phyloP scores from a whole-genome alignment of 2,329 filamentous ascomycete species.

The Colletotrichum karsti region DNA sequence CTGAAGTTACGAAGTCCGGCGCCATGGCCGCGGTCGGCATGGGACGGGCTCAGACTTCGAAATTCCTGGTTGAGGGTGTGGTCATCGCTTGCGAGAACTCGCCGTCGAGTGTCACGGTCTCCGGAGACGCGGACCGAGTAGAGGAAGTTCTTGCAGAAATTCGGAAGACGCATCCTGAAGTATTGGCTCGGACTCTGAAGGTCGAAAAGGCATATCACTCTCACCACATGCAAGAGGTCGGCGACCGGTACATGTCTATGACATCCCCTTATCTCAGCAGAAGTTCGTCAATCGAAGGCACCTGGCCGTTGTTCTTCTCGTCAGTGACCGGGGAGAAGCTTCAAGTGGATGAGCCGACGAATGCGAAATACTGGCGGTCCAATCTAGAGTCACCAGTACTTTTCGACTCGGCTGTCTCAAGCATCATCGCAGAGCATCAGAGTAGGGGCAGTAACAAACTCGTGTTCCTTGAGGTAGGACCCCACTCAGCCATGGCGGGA shows the following conservation, averaged over 20 bases:
- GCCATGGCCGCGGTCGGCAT: constrained; percentile 1
- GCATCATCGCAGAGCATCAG: neutral
- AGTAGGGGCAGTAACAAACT: neutral
- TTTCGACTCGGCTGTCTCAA: neutral
- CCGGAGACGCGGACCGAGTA: neutral
- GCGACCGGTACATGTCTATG: constrained; percentile 8
- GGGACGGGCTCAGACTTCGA: neutral
- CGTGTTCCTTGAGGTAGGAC: constrained; percentile 5
- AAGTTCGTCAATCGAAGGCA: neutral
- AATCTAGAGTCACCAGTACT: constrained; percentile 8
- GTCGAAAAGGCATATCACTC: constrained; percentile 21
- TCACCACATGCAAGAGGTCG: constrained; percentile 17
- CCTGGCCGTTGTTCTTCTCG: neutral
- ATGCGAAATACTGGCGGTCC: neutral
- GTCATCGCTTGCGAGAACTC: constrained; percentile 19
- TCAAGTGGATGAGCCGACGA: constrained; percentile 16
- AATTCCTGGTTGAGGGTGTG: neutral
- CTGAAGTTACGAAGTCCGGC: constrained; percentile 19
- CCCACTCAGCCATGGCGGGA: constrained; percentile 2
- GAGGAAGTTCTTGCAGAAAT: constrained; percentile 1
- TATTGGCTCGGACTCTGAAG: neutral
- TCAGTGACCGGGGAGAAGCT: constrained; percentile 36
- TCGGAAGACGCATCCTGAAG: constrained; percentile 19
- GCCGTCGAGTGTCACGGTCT: neutral
- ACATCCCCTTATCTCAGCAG: neutral